phyloP scores from a whole-genome alignment of 2,329 filamentous ascomycete genomes.

The Ophiocordyceps sinensis region DNA sequence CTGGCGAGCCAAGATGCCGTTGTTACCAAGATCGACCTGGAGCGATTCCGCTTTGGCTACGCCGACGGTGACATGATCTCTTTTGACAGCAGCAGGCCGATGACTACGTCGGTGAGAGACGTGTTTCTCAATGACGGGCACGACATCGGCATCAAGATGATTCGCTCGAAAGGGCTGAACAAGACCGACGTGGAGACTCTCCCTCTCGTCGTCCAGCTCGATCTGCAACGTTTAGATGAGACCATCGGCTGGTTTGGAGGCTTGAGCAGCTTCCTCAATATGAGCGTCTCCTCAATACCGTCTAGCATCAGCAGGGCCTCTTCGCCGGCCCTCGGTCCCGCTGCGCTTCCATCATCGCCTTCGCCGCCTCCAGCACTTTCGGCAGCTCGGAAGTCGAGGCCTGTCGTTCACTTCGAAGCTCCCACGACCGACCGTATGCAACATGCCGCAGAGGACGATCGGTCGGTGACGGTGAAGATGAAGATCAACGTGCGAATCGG shows the following conservation, averaged over 20 bases:
- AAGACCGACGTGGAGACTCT: slow-evolving; percentile 58
- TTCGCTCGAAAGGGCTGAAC: slow-evolving; percentile 27
- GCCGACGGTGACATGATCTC: slow-evolving; percentile 47
- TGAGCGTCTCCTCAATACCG: slow-evolving; percentile 75
- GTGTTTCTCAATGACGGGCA: slow-evolving; percentile 41
- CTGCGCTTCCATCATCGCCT: background rate
- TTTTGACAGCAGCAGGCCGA: slow-evolving; percentile 42
- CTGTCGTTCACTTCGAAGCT: slow-evolving; percentile 43
- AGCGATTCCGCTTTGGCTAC: slow-evolving; percentile 49
- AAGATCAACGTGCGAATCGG: slow-evolving; percentile 69
- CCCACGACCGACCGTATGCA: slow-evolving; percentile 21
- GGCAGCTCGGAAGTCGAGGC: slow-evolving; percentile 25
- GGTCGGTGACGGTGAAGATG: slow-evolving; percentile 25
- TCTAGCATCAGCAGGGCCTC: slow-evolving; percentile 22
- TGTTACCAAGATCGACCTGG: slow-evolving; percentile 28
- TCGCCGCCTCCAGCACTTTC: slow-evolving; percentile 13
- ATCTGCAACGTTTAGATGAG: slow-evolving; percentile 72
- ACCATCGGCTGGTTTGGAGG: slow-evolving; percentile 82
- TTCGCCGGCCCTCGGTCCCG: too few relatives aligned
- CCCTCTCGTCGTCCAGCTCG: slow-evolving; percentile 60
- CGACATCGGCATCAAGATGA: slow-evolving; percentile 41
- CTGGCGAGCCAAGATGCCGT: slow-evolving; percentile 13
- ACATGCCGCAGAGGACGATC: slow-evolving; percentile 26
- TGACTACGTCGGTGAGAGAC: slow-evolving; percentile 45
- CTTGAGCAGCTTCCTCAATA: slow-evolving; percentile 76